Conservation (phyloP, 345 rosid genomes). For the Eucalyptus polybractea region DNA sequence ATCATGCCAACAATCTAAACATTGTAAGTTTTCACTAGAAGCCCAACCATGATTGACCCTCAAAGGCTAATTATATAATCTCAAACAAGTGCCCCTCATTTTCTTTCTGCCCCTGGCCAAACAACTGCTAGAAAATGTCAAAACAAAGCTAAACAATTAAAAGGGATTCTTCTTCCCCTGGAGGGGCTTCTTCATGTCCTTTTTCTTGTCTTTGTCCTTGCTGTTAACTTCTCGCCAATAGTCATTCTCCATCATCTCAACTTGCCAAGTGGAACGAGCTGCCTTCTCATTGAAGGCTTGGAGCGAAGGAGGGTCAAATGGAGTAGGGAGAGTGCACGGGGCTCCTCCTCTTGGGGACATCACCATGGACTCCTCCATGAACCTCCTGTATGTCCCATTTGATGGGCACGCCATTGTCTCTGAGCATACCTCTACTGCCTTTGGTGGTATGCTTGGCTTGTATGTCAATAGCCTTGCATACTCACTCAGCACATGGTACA, state of each 20-base stretch:
- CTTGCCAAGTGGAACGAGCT: constrained; percentile 19
- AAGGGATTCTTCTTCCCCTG: background rate
- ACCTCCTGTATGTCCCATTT: constrained; percentile 23
- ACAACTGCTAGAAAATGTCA: background rate
- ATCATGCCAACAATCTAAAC: background rate
- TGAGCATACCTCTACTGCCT: constrained; percentile 32
- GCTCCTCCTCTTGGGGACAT: constrained; percentile 23
- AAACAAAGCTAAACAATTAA: background rate
- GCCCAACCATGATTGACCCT: background rate
- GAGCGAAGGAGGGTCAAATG: constrained; percentile 18
- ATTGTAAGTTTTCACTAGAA: background rate
- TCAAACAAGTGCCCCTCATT: background rate
- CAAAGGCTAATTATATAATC: background rate
- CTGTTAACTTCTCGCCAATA: constrained; percentile 5
- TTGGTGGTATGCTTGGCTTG: constrained; percentile 40
- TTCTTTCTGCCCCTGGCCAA: background rate
- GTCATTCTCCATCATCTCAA: constrained; percentile 40
- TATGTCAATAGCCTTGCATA: constrained; percentile 56
- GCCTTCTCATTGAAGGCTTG: constrained; percentile 21
- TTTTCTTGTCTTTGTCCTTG: background rate
- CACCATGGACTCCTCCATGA: constrained; percentile 50
- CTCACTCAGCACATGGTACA: constrained; percentile 54
- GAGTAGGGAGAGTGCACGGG: constrained; percentile 46
- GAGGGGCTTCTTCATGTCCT: background rate
- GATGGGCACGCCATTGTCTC: constrained; percentile 32